These are phyloP conservation scores for Tetrapyrgos nigripes DNA, from an alignment of 1,284 basidiomycete species.

Conservation along the genomic window DNA sequence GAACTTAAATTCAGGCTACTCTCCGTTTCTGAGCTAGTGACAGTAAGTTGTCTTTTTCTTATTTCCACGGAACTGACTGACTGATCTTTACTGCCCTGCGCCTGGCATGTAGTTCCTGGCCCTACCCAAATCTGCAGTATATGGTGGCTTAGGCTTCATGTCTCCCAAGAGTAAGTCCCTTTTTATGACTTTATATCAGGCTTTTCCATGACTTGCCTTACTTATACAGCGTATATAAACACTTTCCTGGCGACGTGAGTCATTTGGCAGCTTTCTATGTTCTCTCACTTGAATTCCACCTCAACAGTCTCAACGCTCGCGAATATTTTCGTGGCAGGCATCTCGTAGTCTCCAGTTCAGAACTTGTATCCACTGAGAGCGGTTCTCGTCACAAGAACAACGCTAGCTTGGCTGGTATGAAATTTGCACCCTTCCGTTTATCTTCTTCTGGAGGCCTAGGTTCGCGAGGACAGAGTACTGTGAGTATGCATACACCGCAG, in stretches of 20 bases:
- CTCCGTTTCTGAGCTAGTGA: slow-evolving; percentile 8
- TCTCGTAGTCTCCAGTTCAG: too few relatives aligned
- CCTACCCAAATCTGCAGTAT: slow-evolving; percentile 5
- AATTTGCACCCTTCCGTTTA: too few relatives aligned
- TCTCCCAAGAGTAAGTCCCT: slow-evolving; percentile 5
- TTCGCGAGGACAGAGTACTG: too few relatives aligned
- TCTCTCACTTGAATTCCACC: neutral
- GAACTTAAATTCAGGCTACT: too few relatives aligned
- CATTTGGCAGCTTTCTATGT: too few relatives aligned
- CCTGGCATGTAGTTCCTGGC: slow-evolving; percentile 14
- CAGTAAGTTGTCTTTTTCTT: neutral
- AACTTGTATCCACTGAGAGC: too few relatives aligned
- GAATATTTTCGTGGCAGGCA: slow-evolving; percentile 9
- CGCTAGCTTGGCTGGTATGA: too few relatives aligned
- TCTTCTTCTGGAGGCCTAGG: too few relatives aligned
- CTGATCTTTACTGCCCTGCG: too few relatives aligned
- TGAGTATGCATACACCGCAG: too few relatives aligned
- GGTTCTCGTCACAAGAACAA: too few relatives aligned
- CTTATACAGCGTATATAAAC: neutral
- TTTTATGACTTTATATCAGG: neutral
- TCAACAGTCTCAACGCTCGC: slow-evolving; percentile 7
- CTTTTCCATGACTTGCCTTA: neutral
- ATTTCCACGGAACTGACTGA: too few relatives aligned
- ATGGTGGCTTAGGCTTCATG: slow-evolving; percentile 10
- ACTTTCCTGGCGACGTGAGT: neutral